phyloP scores from a whole-genome alignment of 2,329 filamentous ascomycete species.

The Trichoderma arundinaceum region DNA sequence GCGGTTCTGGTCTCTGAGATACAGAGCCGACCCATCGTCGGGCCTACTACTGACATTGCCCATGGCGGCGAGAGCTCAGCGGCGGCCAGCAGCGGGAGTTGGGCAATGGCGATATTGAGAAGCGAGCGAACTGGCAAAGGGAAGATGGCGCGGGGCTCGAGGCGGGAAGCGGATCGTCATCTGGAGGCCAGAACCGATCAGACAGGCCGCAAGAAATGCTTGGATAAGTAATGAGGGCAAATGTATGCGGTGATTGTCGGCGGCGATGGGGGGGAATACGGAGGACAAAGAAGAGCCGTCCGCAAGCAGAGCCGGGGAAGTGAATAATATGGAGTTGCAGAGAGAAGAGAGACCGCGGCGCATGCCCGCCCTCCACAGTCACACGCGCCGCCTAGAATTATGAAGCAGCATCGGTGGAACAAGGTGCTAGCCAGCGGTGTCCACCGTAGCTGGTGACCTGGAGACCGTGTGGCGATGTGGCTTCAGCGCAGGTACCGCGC shows the following conservation, averaged over 20 bases:
- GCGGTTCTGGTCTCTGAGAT: conserved; percentile 88
- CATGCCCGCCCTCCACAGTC: conserved; percentile 27
- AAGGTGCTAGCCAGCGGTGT: neutral
- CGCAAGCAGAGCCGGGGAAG: conserved; percentile 19
- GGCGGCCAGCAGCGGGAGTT: conserved; percentile 17
- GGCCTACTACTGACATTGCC: conserved; percentile 88
- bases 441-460: conserved; percentile 5
- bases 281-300: conserved; percentile 14
- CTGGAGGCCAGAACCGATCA: conserved; percentile 33
- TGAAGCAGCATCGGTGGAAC: conserved; percentile 15
- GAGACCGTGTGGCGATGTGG: conserved; percentile 10
- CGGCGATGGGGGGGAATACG: conserved; percentile 2
- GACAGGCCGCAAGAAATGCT: conserved; percentile 32
- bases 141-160: conserved; percentile 39
- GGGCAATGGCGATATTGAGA: conserved; percentile 30
- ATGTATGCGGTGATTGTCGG: conserved; percentile 29
- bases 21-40: conserved; percentile 81
- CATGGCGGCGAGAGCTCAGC: conserved; percentile 63
- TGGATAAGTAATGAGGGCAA: conserved; percentile 34
- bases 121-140: conserved; percentile 29
- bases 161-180: conserved; percentile 37
- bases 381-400: conserved; percentile 26
- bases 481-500: conserved; percentile 21
- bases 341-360: conserved; percentile 27
- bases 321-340: conserved; percentile 25